Evolutionary conservation across 2,329 filamentous ascomycete species (phyloP), one percentile per base, ranked within the genome.

Genomic region (Fusarium sterilihyphosum): DNA sequence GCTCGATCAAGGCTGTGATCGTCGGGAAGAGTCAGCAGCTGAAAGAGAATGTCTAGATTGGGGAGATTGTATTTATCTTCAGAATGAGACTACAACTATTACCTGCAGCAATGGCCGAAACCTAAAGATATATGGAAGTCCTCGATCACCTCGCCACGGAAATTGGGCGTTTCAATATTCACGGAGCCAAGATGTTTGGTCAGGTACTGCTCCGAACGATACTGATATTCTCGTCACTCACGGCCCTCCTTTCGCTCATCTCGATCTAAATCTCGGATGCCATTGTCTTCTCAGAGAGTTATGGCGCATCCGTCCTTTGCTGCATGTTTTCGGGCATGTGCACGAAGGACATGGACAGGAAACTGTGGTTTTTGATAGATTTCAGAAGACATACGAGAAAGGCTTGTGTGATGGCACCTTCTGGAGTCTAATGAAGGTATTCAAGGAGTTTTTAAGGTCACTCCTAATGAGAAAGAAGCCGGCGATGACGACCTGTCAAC

Each of bases 301-400:
- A 33, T 87, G 86, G 84, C 82, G 86, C 6, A 85, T 90, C 5
- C 85, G 88, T 31, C 92, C 92, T 6, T 82, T 83, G 61, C 82
- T 94, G 50, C 88, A 88, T 50, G 84, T 93, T 12, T 93, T 89
- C 77, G 92, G 92, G 1, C 92, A 94, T 80, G 87, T 92, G 26
- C 91, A 94, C 79, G 88, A 90, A 71, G 90, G 85, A 1, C 73
- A 78, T 14, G 83, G 83, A 3, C 70, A 72, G 22, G 82, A 85
- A 56, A 68, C 65, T 60, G 44, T 80, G 17, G 63, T 59, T 6
- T 83, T 81, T 47, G 79, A 83, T 57, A 46, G 26, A 22, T n/a
- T 81, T 18, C 80, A 79, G 72, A 52, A 60, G 26, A 71, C 73
- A 31, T 82, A 78, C 41, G 53, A 75, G 29, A 12, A 50, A 10